Conservation (phyloP, 176 grass and related monocot species). For the Carex cristatella region DNA sequence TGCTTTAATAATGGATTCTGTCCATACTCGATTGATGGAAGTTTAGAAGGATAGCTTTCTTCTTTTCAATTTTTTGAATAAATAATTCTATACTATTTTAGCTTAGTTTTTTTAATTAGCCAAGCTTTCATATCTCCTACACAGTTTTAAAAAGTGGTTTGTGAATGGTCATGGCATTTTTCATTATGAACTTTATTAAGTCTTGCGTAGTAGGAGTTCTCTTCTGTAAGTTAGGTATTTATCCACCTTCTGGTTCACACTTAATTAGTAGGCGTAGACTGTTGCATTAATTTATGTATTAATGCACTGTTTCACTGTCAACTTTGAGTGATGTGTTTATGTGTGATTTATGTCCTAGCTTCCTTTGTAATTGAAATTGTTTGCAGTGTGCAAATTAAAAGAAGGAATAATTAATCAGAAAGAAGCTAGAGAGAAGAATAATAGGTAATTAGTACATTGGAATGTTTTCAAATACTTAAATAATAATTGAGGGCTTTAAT, state of each 20-base stretch:
- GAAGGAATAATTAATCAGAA: too few relatives aligned
- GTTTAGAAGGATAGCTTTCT: background rate
- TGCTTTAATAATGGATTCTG: conserved; percentile 25
- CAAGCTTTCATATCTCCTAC: background rate
- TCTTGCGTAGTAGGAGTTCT: background rate
- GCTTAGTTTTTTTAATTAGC: background rate
- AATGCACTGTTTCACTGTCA: too few relatives aligned
- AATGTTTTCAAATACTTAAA: too few relatives aligned
- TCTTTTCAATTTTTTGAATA: background rate
- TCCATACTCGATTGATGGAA: conserved; percentile 16
- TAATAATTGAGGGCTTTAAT: too few relatives aligned
- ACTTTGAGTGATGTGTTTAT: too few relatives aligned
- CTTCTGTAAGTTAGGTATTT: background rate
- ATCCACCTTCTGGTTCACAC: background rate
- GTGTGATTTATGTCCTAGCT: too few relatives aligned
- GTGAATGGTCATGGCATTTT: background rate
- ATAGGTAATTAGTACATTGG: too few relatives aligned
- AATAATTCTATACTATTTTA: background rate
- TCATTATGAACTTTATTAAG: background rate
- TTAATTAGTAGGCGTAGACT: background rate
- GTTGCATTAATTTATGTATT: background rate
- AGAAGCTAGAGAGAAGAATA: too few relatives aligned
- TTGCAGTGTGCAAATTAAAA: too few relatives aligned
- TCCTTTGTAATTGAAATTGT: too few relatives aligned
- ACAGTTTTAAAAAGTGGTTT: background rate